Evolutionary conservation across 2,329 filamentous ascomycete species (phyloP).

Genomic region (Hypoxylon rubiginosum): DNA sequence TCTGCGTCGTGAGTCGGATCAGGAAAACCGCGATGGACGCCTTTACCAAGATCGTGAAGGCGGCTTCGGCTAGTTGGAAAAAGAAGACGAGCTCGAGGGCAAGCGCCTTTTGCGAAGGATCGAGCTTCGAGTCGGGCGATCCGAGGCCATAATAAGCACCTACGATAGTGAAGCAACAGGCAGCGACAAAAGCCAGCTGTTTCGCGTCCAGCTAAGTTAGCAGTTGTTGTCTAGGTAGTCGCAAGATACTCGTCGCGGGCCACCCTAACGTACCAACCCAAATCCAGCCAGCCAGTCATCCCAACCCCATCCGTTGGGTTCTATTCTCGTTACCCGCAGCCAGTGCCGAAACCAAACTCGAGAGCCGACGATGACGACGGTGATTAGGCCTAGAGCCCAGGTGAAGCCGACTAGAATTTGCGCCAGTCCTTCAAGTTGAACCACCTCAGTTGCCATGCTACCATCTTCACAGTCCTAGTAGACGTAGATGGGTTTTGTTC

Average conservation of each 20-base stretch:
- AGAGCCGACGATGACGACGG: conserved; percentile 13
- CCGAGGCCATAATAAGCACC: conserved; percentile 16
- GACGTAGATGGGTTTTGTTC: not conserved
- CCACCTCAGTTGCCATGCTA: not conserved
- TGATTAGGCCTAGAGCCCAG: conserved; percentile 13
- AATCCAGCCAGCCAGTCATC: conserved; percentile 21
- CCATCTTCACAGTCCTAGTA: not conserved
- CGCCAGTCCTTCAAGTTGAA: conserved; percentile 10
- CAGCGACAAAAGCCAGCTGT: conserved; percentile 22
- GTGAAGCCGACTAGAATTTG: conserved; percentile 11
- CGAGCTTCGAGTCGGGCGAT: conserved; percentile 7
- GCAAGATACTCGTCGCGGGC: not conserved
- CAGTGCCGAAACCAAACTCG: conserved; percentile 24
- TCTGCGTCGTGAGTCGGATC: conserved; percentile 12
- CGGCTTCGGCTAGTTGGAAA: conserved; percentile 16
- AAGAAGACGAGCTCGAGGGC: conserved; percentile 21
- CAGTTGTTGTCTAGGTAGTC: not conserved
- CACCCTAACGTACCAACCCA: conserved; percentile 7
- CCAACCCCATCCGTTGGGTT: conserved; percentile 14
- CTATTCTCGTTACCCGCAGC: conserved; percentile 12
- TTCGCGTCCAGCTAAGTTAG: not conserved
- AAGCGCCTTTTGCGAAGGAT: conserved; percentile 11
- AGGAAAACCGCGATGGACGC: conserved; percentile 16
- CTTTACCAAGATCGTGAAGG: conserved; percentile 16
- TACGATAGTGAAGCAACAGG: conserved; percentile 10